A percentile compares a stretch with the other conserved stretches of the same genome.
phyloP scores from a whole-genome alignment of 2,329 filamentous ascomycete genomes.

The Emericellopsis cladophorae region DNA sequence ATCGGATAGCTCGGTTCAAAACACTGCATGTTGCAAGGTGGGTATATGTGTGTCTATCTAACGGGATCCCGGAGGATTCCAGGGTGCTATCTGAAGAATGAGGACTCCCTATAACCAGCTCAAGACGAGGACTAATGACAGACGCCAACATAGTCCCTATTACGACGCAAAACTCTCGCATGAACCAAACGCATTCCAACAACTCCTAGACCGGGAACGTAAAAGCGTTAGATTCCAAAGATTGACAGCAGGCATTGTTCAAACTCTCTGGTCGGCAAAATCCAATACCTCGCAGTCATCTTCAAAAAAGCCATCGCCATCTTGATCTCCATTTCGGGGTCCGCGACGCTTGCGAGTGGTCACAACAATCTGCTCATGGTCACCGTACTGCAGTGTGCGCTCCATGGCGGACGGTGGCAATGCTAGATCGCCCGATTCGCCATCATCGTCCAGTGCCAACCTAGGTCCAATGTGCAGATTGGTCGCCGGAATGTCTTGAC shows the following conservation, averaged over 20 bases:
- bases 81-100: too few species aligned
- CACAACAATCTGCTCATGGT: slow-evolving; percentile 68
- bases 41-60: too few species aligned
- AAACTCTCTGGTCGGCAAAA: slow-evolving; percentile 63
- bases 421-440: slow-evolving; percentile 42
- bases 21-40: too few species aligned
- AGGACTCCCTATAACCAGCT: too few species aligned
- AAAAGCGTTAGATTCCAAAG: background rate
- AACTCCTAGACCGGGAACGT: too few species aligned
- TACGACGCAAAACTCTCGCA: too few species aligned
- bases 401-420: slow-evolving; percentile 53
- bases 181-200: too few species aligned
- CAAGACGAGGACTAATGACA: too few species aligned
- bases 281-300: slow-evolving; percentile 87
- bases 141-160: too few species aligned
- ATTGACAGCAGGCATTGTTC: slow-evolving; percentile 9
- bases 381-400: slow-evolving; percentile 44
- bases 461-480: slow-evolving; percentile 40
- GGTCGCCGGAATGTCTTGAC: slow-evolving; percentile 35
- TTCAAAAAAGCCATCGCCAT: slow-evolving; percentile 76
- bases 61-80: too few species aligned
- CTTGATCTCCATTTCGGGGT: slow-evolving; percentile 32
- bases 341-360: slow-evolving; percentile 61
- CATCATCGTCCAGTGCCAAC: slow-evolving; percentile 32
- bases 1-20: too few species aligned